Base-by-base conservation (phyloP, 2,329 filamentous ascomycete genomes). In the Juglanconis juglandina region DNA sequence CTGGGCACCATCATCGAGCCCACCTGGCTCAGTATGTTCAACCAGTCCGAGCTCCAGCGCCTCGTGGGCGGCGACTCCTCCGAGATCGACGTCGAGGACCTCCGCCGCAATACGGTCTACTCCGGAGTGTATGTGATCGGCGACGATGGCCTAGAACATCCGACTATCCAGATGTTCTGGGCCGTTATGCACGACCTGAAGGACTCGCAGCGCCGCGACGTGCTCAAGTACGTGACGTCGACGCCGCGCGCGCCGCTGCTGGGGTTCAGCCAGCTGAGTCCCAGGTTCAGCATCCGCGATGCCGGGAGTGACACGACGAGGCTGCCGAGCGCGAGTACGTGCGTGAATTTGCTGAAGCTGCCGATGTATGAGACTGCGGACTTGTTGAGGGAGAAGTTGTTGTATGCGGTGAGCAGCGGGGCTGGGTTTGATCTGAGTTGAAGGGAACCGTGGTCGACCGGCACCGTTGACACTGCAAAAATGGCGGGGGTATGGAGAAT, bases 21-120 rank as follows among this genome's bases (percentile, higher is more conserved):
- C 0, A 86, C 86, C 3, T 99, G 95, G 95, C 83, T 99, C 4
- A 92, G 89, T 68, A 98, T 99, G 95, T 99, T 99, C 80, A 99
- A 99, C 73, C 94, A 97, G 72, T 86, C 86, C 3, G 95, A 99
- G 73, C 83, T 99, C 4, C 95, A 98, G 75, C 95, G 91, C 1
- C 87, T 99, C 5, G 90, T 99, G 14, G 91, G 92, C 56, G 95
- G 95, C 48, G 92, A 96, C 67, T 88, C 87, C 34, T 88, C 88
- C 9, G 87, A 91, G 63, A 96, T 99, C 61, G 89, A 97, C 69
- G 83, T 99, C 41, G 86, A 89, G 34, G 95, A 99, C 72, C 81
- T 98, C 46, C 86, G 93, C 32, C 81, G 80, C 57, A 90, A 98
- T 75, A 98, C 95, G 0, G 75, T 85, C 2, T 99, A 98, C 73